Percentiles rank a stretch among this genome's conserved stretches.
Evolutionary conservation across 768 basidiomycete genomes (phyloP).

Genomic region (Lentinula raphanica): DNA sequence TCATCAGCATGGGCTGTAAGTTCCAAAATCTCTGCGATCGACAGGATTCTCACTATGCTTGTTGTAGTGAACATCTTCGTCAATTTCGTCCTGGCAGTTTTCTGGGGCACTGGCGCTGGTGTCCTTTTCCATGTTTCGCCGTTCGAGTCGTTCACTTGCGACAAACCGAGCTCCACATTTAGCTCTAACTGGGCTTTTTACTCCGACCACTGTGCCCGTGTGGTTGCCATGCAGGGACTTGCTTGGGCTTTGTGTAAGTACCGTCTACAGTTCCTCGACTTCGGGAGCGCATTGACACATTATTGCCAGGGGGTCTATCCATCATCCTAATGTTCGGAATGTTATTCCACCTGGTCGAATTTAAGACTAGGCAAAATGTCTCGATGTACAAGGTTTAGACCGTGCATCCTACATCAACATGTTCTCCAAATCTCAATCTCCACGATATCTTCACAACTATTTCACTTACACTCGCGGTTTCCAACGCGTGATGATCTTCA

Average conservation of each 20-base stretch:
- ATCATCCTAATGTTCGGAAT: constrained; percentile 24
- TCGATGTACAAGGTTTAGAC: constrained; percentile 14
- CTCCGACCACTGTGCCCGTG: constrained; percentile 18
- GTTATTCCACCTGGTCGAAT: constrained; percentile 21
- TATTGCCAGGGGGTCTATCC: constrained; percentile 20
- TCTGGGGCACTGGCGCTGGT: constrained; percentile 29
- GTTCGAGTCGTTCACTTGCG: constrained; percentile 21
- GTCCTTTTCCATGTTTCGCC: constrained; percentile 22
- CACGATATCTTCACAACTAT: too few species aligned
- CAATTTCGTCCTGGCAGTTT: constrained; percentile 24
- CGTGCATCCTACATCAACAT: background rate
- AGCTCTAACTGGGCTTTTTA: constrained; percentile 21
- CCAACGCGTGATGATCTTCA: background rate
- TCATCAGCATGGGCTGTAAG: constrained; percentile 20
- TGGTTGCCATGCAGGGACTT: constrained; percentile 24
- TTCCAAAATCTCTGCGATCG: background rate
- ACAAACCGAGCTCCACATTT: constrained; percentile 12
- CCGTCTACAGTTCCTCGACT: background rate
- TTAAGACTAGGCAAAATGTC: constrained; percentile 19
- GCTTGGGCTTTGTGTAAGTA: constrained; percentile 27
- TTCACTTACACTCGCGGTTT: background rate
- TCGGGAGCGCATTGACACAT: background rate
- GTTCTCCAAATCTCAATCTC: too few species aligned
- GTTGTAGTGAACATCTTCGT: constrained; percentile 21
- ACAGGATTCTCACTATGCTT: background rate